Evolutionary conservation across 2,329 filamentous ascomycete genomes (phyloP), one percentile per base, ranked within the genome.

Genomic region (Hansfordia pulvinata): DNA sequence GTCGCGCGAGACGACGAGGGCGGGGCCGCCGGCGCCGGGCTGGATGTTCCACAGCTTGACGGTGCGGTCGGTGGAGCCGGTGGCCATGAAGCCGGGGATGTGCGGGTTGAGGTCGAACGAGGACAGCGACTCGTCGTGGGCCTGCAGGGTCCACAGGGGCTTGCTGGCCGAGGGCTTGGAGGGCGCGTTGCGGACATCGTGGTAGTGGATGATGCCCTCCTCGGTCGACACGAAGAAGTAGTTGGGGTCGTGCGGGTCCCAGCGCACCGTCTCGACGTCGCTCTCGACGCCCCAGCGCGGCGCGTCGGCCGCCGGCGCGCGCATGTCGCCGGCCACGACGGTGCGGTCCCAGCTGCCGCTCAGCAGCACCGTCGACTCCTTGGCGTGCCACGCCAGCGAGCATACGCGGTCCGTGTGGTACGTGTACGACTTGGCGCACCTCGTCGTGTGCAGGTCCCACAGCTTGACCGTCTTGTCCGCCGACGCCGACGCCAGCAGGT

Each of bases 351-450:
- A 98, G 48, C 83, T 92, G 34, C 90, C 90, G 44, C 79, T 93
- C 32, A 98, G 67, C 14, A 98, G 66, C 12, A 93, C 74, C 0
- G 90, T 94, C 3, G 86, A 75, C 52, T 94, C 82, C 22, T 66
- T 69, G 1, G 81, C 69, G 60, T 96, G 84, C 90, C 92, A 98
- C 38, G 88, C 80, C 30, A 98, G 60, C 13, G 88, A 84, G 66
- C 86, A 98, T 38, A 96, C 86, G 60, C 98, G 98, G 64, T 94
- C 90, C 19, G 83, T 93, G 58, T 98, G 90, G 56, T 93, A 83
- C 10, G 72, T 68, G 64, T 98, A 98, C 23, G 86, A 94, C 59
- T 94, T 90, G 43, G 90, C 90, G 54, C 85, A 93, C 53, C 77
- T 85, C 34, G 81, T 70, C 3, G 84, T 94, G 59, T 85, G 82